Base-by-base conservation (phyloP, 139 green algal genomes). In the Chlamydomonas asymmetrica region DNA sequence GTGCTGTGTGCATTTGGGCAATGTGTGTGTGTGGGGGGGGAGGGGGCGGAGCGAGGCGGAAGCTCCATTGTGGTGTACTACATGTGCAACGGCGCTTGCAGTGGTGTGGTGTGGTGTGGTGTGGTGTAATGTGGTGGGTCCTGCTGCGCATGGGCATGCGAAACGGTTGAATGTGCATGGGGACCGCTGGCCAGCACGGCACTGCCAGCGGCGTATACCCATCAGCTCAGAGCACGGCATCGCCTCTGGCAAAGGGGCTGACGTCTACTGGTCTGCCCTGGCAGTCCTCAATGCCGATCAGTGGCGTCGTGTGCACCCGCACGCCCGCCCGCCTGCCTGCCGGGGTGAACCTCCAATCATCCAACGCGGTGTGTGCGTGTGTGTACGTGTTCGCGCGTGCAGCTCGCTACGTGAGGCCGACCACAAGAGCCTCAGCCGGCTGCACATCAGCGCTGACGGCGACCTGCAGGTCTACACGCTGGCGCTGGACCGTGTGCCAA, bases 361-460 rank as follows among this genome's bases (percentile, higher is more conserved):
- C n/a, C n/a, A n/a, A n/a, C n/a, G n/a, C n/a, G n/a, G n/a, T n/a
- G n/a, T n/a, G n/a, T n/a, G n/a, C n/a, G n/a, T n/a, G n/a, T n/a
- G n/a, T n/a, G n/a, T n/a, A n/a, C n/a, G n/a, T 91, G 73, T 77
- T 92, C 90, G 56, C 85, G 92, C 59, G 80, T 93, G 31, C 92
- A 97, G 65, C 35, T 80, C 81, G 1, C 87, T 97, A 60, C 85
- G 92, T 20, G 78, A 96, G 35, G 63, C 82, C 4, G 64, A 92
- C 77, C 85, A 86, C 89, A 97, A 97, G 82, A 88, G 83, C 45
- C 90, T 97, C 71, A 80, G 78, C 8, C 85, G 92, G 16, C 68
- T 97, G 39, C 91, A 97, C 83, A 91, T 97, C 73, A 88, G 48
- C 41, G 62, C 37, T 18, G 66, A 75, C 0, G 89, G 90, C 3